Evolutionary conservation across 768 basidiomycete species (phyloP).

Genomic region (Epithele typhae): DNA sequence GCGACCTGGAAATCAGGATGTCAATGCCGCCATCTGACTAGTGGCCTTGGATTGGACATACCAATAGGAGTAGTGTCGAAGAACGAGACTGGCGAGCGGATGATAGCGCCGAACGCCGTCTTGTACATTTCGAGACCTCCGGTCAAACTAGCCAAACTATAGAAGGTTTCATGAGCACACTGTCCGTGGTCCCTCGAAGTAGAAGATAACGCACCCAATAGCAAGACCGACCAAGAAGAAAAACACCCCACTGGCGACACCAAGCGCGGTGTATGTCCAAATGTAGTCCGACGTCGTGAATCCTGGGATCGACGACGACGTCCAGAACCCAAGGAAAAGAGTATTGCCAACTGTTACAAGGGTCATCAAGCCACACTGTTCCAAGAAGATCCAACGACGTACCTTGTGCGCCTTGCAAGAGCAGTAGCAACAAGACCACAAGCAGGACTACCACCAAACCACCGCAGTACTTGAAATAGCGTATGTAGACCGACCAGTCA

Average conservation of each 20-base stretch:
- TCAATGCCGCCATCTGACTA: not conserved
- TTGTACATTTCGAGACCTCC: conserved; percentile 47
- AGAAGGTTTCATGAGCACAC: not conserved
- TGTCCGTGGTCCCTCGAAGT: too few species aligned
- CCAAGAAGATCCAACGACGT: too few species aligned
- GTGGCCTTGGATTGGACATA: conserved; percentile 18
- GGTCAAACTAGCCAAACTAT: conserved; percentile 27
- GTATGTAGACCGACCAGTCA: conserved; percentile 34
- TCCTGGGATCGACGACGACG: conserved; percentile 44
- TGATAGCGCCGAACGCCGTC: conserved; percentile 48
- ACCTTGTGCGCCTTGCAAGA: conserved; percentile 52
- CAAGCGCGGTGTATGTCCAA: conserved; percentile 44
- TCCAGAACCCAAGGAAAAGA: conserved; percentile 75
- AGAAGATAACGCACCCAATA: conserved; percentile 39
- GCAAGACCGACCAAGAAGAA: conserved; percentile 45
- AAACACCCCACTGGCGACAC: conserved; percentile 46
- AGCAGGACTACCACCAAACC: conserved; percentile 34
- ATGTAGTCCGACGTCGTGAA: conserved; percentile 67
- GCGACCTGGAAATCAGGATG: conserved; percentile 36
- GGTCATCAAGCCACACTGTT: too few species aligned
- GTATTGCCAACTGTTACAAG: conserved; percentile 51
- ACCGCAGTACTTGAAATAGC: conserved; percentile 34
- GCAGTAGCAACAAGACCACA: conserved; percentile 37
- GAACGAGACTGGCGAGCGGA: conserved; percentile 60
- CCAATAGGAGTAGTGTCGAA: conserved; percentile 74